Evolutionary conservation across 2,329 filamentous ascomycete species (phyloP).

Genomic region (Rhexocercosporidium sp.): DNA sequence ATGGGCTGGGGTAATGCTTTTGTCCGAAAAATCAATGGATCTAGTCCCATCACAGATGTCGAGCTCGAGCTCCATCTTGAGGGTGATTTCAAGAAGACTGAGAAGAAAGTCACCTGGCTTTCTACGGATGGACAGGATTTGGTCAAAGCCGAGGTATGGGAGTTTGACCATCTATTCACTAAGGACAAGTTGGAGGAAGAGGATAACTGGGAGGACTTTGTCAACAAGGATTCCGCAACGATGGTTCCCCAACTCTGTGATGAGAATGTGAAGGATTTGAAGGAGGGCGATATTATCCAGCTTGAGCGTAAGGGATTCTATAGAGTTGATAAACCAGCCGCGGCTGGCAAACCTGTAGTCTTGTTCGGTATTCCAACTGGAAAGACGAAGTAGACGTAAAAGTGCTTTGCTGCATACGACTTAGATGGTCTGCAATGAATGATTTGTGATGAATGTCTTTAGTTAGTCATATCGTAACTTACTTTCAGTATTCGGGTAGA

Average conservation of each 20-base stretch:
- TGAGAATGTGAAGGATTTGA: conserved; percentile 76
- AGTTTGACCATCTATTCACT: conserved; percentile 93
- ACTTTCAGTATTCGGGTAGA: no score
- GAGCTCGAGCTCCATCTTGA: conserved; percentile 88
- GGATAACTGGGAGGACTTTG: conserved; percentile 81
- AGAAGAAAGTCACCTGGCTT: conserved; percentile 97
- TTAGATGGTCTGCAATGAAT: conserved; percentile 9
- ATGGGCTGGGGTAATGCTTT: conserved; percentile 97
- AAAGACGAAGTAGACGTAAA: conserved; percentile 48
- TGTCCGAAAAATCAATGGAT: conserved; percentile 68
- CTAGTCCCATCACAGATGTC: conserved; percentile 67
- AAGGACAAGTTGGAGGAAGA: conserved; percentile 94
- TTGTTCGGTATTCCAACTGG: conserved; percentile 75
- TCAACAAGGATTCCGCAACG: conserved; percentile 75
- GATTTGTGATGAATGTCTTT: not conserved
- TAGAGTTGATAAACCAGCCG: conserved; percentile 73
- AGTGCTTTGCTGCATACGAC: not conserved
- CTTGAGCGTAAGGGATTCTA: conserved; percentile 94
- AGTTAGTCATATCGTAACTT: no score
- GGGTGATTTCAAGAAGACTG: conserved; percentile 92
- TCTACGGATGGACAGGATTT: conserved; percentile 77
- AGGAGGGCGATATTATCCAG: conserved; percentile 91
- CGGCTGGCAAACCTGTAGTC: conserved; percentile 63
- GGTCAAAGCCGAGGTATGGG: conserved; percentile 83
- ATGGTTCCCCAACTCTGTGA: conserved; percentile 80